A percentile compares a stretch with the other conserved stretches of the same genome.
Conservation (phyloP, 805 yeast genomes). For the Helenozyma baotianmanensis region DNA sequence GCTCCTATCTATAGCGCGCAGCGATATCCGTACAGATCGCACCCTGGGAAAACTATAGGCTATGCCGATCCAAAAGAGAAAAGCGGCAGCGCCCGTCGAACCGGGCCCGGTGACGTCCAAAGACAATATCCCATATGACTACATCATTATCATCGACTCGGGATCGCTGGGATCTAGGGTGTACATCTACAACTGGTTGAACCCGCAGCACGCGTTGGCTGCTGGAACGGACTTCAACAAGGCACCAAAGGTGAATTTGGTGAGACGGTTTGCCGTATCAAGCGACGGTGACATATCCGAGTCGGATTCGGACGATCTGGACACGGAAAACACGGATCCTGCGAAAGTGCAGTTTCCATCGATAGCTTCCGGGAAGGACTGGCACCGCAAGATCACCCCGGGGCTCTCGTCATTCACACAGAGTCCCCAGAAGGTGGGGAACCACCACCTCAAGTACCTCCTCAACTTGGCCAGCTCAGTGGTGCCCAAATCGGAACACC, state of each 20-base stretch:
- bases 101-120: conserved; percentile 18
- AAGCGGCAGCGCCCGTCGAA: background rate
- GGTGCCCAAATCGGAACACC: conserved; percentile 57
- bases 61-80: background rate
- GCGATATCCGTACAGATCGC: too few relatives aligned
- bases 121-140: conserved; percentile 51
- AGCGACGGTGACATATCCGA: background rate
- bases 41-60: too few relatives aligned
- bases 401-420: conserved; percentile 51
- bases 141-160: conserved; percentile 58
- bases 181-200: conserved; percentile 53
- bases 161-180: conserved; percentile 67
- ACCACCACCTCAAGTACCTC: conserved; percentile 47
- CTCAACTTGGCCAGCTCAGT: conserved; percentile 44
- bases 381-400: conserved; percentile 49
- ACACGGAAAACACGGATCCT: conserved; percentile 4
- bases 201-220: conserved; percentile 29
- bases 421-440: conserved; percentile 48
- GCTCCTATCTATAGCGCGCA: too few relatives aligned
- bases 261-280: conserved; percentile 5
- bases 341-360: conserved; percentile 19
- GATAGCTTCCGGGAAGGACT: conserved; percentile 31
- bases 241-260: conserved; percentile 4
- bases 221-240: conserved; percentile 15
- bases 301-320: conserved; percentile 10